Evolutionary conservation across 352 stramenopile genomes (phyloP).

Genomic region (Peronospora destructor): DNA sequence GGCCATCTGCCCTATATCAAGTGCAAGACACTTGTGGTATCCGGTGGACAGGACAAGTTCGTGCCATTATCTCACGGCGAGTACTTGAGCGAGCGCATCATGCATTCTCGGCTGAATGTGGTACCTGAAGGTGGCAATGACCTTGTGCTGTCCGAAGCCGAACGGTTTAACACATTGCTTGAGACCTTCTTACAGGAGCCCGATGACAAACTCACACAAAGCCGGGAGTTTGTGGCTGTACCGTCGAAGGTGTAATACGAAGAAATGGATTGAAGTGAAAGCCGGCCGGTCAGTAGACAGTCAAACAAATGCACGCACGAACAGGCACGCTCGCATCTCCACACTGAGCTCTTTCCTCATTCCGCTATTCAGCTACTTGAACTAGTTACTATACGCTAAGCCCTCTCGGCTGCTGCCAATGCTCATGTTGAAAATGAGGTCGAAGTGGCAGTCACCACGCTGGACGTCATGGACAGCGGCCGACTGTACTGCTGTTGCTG

Average conservation of each 20-base stretch:
- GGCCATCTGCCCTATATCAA: constrained; percentile 56
- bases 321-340: constrained; percentile 24
- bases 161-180: constrained; percentile 56
- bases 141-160: constrained; percentile 41
- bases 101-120: constrained; percentile 67
- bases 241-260: constrained; percentile 20
- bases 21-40: constrained; percentile 80
- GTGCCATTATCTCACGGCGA: constrained; percentile 67
- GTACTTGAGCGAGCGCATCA: constrained; percentile 82
- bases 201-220: constrained; percentile 80
- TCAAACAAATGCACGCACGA: constrained; percentile 13
- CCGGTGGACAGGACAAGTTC: constrained; percentile 51
- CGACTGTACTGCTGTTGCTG: constrained; percentile 25
- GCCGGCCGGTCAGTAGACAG: constrained; percentile 7
- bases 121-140: constrained; percentile 51
- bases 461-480: constrained; percentile 22
- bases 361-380: constrained; percentile 28
- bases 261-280: neutral
- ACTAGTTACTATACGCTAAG: constrained; percentile 32
- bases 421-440: constrained; percentile 29
- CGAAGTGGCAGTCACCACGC: constrained; percentile 21
- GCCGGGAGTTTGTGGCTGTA: constrained; percentile 65
- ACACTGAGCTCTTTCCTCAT: constrained; percentile 13
- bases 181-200: constrained; percentile 58
- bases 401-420: neutral